Percentiles rank a stretch among this genome's conserved stretches.
phyloP scores from a whole-genome alignment of 371 early-diverging fungal genomes.

The Apophysomyces elegans region DNA sequence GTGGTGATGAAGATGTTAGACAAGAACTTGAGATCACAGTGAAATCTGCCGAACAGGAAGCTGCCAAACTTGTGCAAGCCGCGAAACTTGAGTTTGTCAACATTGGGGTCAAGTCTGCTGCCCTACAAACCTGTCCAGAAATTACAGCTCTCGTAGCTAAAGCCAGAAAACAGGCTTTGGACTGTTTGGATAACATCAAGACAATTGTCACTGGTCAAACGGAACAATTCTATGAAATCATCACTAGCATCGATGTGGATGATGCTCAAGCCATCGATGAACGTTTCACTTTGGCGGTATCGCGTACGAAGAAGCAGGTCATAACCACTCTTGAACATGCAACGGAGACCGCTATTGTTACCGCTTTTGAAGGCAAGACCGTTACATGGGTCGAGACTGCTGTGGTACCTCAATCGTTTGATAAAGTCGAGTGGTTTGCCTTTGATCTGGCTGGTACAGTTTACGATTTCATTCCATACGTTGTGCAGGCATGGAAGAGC shows the following conservation, averaged over 20 bases:
- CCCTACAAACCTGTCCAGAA: background rate
- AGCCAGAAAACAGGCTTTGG: conserved; percentile 36
- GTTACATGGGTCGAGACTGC: conserved; percentile 44
- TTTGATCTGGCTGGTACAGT: conserved; percentile 45
- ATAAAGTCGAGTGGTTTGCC: conserved; percentile 37
- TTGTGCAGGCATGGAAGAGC: conserved; percentile 26
- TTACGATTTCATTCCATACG: conserved; percentile 31
- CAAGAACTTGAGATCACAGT: conserved; percentile 19
- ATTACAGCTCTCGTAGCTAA: conserved; percentile 13
- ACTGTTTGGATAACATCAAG: conserved; percentile 34
- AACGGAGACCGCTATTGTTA: conserved; percentile 29
- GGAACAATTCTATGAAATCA: conserved; percentile 25
- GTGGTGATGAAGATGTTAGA: conserved; percentile 27
- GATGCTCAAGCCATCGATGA: conserved; percentile 19
- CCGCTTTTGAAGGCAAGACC: conserved; percentile 46
- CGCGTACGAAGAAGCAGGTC: conserved; percentile 32
- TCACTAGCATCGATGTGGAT: conserved; percentile 15
- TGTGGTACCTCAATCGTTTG: conserved; percentile 37
- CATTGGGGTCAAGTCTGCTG: conserved; percentile 10
- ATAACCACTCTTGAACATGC: conserved; percentile 27
- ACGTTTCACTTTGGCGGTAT: conserved; percentile 22
- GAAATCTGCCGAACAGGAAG: conserved; percentile 28
- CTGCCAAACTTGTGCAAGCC: conserved; percentile 12
- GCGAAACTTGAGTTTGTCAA: conserved; percentile 18
- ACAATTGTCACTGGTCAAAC: conserved; percentile 28